Conservation (phyloP, 2,329 filamentous ascomycete species). For the Pseudomassariella vexata region DNA sequence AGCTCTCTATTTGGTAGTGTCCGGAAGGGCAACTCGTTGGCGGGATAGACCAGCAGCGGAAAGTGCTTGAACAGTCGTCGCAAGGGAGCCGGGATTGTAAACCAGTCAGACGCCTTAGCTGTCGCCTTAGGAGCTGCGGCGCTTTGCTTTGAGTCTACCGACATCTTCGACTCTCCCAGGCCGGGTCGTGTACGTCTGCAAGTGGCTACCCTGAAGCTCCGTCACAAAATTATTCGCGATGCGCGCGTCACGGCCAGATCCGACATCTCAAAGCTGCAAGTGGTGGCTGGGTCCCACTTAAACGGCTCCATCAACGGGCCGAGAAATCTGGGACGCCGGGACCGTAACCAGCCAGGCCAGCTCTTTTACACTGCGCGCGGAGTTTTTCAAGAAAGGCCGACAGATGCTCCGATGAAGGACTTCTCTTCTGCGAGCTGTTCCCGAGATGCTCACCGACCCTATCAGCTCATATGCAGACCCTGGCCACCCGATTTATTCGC, state of each 20-base stretch:
- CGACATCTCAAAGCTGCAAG: background rate
- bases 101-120: slow-evolving; percentile 29
- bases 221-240: slow-evolving; percentile 1
- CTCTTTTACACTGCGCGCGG: no score
- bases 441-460: no score
- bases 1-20: slow-evolving; percentile 34
- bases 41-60: slow-evolving; percentile 68
- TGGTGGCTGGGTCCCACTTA: background rate
- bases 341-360: no score
- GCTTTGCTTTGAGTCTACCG: background rate
- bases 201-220: background rate
- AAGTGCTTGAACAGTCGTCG: slow-evolving; percentile 80
- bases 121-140: slow-evolving; percentile 2
- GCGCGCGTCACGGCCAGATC: slow-evolving; percentile 1
- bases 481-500: no score
- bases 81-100: slow-evolving; percentile 66
- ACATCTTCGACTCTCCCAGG: slow-evolving; percentile 2
- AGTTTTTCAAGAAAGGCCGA: no score
- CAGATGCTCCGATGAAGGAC: no score
- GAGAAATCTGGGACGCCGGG: slow-evolving; percentile 1
- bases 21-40: slow-evolving; percentile 62
- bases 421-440: no score
- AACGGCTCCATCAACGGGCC: slow-evolving; percentile 1
- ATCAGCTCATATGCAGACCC: no score
- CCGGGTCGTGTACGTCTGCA: background rate